phyloP scores from a whole-genome alignment of 202 grass and related monocot species.

The Eragrostis tef region DNA sequence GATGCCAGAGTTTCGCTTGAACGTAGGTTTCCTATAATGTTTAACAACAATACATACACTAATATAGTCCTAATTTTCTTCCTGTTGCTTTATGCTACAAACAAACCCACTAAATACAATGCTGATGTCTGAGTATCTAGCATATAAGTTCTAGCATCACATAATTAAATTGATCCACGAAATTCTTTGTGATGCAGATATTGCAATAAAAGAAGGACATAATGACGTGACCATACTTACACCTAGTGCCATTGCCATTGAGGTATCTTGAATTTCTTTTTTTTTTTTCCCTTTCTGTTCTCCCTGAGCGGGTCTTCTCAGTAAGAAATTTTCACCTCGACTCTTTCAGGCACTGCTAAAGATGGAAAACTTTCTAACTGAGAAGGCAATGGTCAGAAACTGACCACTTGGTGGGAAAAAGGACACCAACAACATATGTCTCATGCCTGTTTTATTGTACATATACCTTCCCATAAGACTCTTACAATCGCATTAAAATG shows the following conservation, averaged over 20 bases:
- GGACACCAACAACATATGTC: background rate
- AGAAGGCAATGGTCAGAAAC: conserved; percentile 69
- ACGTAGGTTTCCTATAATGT: conserved; percentile 52
- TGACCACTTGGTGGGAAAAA: conserved; percentile 43
- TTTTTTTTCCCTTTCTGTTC: background rate
- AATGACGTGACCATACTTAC: conserved; percentile 71
- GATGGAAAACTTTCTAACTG: conserved; percentile 72
- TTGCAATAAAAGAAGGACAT: conserved; percentile 80
- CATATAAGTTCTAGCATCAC: background rate
- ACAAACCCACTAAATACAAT: background rate
- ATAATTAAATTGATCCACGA: conserved; percentile 34
- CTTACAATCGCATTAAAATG: conserved; percentile 32
- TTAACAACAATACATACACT: background rate
- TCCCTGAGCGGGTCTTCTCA: conserved; percentile 23
- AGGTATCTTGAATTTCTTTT: conserved; percentile 61
- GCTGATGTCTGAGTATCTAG: background rate
- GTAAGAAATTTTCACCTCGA: conserved; percentile 30
- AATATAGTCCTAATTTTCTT: no score
- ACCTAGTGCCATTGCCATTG: conserved; percentile 77
- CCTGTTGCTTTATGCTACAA: no score
- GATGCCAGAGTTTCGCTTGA: conserved; percentile 89
- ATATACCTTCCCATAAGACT: conserved; percentile 39
- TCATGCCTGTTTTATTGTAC: conserved; percentile 40
- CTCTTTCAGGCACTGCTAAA: conserved; percentile 69
- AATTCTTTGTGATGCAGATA: conserved; percentile 58